Evolutionary conservation across 441 rosid species (phyloP).

Genomic region (Eutrema salsugineum): DNA sequence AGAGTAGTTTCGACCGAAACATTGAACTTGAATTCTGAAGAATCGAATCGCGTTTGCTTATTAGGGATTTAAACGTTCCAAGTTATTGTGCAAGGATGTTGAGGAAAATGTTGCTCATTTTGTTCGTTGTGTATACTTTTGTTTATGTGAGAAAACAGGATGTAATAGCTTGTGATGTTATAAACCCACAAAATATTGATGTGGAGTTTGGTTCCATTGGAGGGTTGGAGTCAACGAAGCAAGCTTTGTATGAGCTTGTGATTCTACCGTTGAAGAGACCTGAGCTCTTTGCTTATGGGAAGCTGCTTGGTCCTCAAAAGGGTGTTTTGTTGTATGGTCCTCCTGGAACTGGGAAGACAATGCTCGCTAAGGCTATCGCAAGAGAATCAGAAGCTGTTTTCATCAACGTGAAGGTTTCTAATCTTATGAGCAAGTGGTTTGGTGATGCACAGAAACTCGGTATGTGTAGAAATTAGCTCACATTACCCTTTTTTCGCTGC

Average conservation of each 20-base stretch:
- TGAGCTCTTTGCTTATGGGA: slow-evolving; percentile 74
- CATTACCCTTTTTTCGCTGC: neutral
- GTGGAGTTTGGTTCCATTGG: slow-evolving; percentile 85
- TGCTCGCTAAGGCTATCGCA: slow-evolving; percentile 93
- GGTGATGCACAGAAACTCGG: slow-evolving; percentile 97
- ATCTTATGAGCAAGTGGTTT: slow-evolving; percentile 96
- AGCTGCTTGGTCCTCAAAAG: slow-evolving; percentile 85
- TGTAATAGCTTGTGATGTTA: slow-evolving; percentile 84
- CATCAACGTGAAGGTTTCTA: slow-evolving; percentile 75
- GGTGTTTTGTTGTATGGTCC: slow-evolving; percentile 88
- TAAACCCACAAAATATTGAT: slow-evolving; percentile 82
- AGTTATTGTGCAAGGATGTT: neutral
- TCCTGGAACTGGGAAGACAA: slow-evolving; percentile 94
- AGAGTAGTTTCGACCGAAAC: too few species aligned
- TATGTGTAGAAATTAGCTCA: slow-evolving; percentile 27
- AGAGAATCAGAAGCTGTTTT: slow-evolving; percentile 89
- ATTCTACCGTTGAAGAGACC: slow-evolving; percentile 77
- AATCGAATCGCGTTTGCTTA: too few species aligned
- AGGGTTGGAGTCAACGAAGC: slow-evolving; percentile 70
- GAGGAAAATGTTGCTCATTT: neutral
- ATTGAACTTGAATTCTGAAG: neutral
- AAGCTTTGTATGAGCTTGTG: slow-evolving; percentile 72
- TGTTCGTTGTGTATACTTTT: neutral
- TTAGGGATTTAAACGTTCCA: too few species aligned
- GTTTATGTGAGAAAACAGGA: slow-evolving; percentile 43